Percentiles rank a stretch among this genome's conserved stretches.
phyloP scores from a whole-genome alignment of 352 stramenopile genomes.

The Thalassiosira exigua region DNA sequence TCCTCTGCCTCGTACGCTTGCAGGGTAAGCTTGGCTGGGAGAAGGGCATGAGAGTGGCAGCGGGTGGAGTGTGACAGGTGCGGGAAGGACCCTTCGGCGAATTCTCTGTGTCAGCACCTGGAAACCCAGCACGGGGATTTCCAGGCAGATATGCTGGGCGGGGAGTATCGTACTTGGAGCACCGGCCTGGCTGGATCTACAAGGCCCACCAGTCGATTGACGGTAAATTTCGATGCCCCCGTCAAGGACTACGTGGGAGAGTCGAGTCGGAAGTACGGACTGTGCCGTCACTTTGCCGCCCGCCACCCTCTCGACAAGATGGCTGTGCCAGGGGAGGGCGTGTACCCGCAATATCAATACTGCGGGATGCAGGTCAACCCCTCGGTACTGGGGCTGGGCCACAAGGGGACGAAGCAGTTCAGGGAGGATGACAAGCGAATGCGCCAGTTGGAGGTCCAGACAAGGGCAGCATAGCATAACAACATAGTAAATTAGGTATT shows the following conservation, averaged over 20 bases:
- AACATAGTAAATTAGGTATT: no score
- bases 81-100: neutral
- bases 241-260: neutral
- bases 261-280: no score
- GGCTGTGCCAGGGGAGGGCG: no score
- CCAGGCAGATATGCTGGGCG: neutral
- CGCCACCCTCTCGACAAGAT: neutral
- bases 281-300: neutral
- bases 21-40: no score
- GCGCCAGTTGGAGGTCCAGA: neutral
- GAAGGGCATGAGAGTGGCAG: no score
- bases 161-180: neutral
- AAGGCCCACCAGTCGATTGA: neutral
- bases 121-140: neutral
- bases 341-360: neutral
- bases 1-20: no score
- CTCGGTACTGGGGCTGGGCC: neutral
- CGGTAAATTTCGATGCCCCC: neutral
- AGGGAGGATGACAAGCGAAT: neutral
- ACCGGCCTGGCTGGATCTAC: neutral
- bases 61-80: neutral
- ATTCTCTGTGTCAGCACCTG: neutral
- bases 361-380: neutral
- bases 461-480: neutral
- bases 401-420: neutral